Evolutionary conservation across 192 early-diverging fungal genomes (phyloP), one percentile per base, ranked within the genome.

Genomic region (Gonapodya prolifera): DNA sequence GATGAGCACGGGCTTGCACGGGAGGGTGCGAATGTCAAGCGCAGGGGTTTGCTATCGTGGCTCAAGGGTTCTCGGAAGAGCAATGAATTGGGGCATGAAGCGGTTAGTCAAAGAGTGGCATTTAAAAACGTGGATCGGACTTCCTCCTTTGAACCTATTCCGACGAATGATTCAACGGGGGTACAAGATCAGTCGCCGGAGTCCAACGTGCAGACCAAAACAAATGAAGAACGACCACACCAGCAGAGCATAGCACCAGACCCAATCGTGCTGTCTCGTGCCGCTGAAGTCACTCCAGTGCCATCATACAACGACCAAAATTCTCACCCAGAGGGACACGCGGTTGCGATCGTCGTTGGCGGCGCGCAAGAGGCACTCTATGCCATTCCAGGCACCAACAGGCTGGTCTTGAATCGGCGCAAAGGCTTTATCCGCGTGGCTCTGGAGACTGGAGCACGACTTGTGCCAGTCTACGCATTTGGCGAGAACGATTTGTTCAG

Each of bases 401-500:
- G 83, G 30, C 75, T 85, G 29, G 82, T 85, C 1, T 33, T 85
- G 35, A 35, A 79, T 23, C 83, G 83, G 71, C 79, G 84, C 1
- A 82, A 82, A 70, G 84, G 84, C 1, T 85, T 85, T 34, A 73
- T 80, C 13, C 81, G 81, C 80, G 70, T 83, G 0, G 84, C 84
- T 2, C 34, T 85, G 33, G 76, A 77, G 23, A 83, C 79, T 0
- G 84, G 84, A 1, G 31, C 18, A 13, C 18, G 32, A 32, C 71
- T 73, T 32, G 31, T 73, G 18, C 71, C 71, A 32, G 71, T 73
- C 16, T 73, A 32, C 8, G 32, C 32, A 16, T 73, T 73, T 73
- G 71, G 71, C 16, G 71, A 73, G 31, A 73, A 73, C 71, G 71
- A 73, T 18, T 29, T 73, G 71, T 73, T 30, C 71, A 18, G 32